Evolutionary conservation across 805 yeast genomes (phyloP), one percentile per base, ranked within the genome.

Genomic region (Suhomyces kilbournensis): DNA sequence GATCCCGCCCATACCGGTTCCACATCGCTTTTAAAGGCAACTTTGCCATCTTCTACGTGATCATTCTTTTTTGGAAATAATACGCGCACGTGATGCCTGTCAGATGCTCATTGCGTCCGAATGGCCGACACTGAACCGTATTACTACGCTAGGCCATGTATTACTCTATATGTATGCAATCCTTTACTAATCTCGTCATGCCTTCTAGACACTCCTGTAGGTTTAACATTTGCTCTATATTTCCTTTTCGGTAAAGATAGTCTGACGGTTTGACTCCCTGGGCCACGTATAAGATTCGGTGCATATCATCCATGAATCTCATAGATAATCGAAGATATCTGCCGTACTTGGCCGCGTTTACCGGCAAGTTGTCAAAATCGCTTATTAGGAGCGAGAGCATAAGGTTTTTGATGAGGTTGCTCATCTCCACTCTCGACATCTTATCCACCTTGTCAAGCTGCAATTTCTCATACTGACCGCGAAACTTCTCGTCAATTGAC

Each of bases 371-470:
- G 48, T 62, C 67, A 45, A 62, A 65, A 50, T 67, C 67, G 26
- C 71, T 61, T 17, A 72, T 63, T 35, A 70, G 61, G 38, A 75
- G 57, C 38, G 69, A 63, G 14, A 71, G 63, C 70, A 74, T 64
- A 10, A 72, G 49, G 52, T 66, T 65, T 47, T 74, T 74, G 53
- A 73, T 56, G 28, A 67, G 42, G 52, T 68, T 70, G 23, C 64
- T 55, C 60, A 69, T 57, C 55, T 71, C 71, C 8, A 56, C 54
- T 48, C 57, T 62, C 22, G 65, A 52, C 47, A 72, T 55, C 2
- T 49, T 38, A 54, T 74, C 77, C n/a, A 72, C 60, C 48, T 68
- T 60, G 12, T 50, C 49, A 23, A 72, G 60, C 42, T 66, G 63
- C 15, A 71, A 58, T 39, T 62, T 57, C 12, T 49, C 56, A 53